Percentiles rank a stretch among this genome's conserved stretches.
Evolutionary conservation across 352 stramenopile genomes (phyloP).

Genomic region (Phytopythium helicoides): DNA sequence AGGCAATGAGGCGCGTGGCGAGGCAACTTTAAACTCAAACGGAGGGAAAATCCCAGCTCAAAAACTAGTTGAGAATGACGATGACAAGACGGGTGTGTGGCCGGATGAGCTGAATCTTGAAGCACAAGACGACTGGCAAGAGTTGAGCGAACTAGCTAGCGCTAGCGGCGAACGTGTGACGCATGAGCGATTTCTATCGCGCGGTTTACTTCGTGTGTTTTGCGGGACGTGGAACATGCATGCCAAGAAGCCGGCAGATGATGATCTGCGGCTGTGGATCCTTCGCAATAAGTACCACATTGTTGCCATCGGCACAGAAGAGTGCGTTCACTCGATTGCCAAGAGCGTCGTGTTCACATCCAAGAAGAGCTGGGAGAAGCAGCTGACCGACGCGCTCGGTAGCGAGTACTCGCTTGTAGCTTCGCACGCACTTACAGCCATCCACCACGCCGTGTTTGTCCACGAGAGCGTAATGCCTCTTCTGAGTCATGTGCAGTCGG

Average conservation of each 20-base stretch:
- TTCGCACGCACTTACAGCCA: constrained; percentile 90
- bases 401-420: constrained; percentile 88
- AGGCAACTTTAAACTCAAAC: too few species aligned
- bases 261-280: constrained; percentile 66
- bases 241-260: constrained; percentile 58
- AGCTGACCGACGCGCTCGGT: constrained; percentile 57
- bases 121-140: constrained; percentile 42
- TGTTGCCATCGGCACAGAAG: constrained; percentile 88
- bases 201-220: constrained; percentile 61
- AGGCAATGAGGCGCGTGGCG: too few species aligned
- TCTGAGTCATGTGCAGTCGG: constrained; percentile 85
- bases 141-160: constrained; percentile 31
- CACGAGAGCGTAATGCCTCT: constrained; percentile 81
- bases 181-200: constrained; percentile 32
- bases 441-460: constrained; percentile 94
- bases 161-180: constrained; percentile 27
- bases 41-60: too few species aligned
- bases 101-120: constrained; percentile 57
- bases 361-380: constrained; percentile 81
- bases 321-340: constrained; percentile 92
- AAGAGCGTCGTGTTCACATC: constrained; percentile 93
- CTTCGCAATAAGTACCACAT: constrained; percentile 84
- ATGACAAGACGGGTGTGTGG: constrained; percentile 33
- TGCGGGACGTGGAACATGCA: constrained; percentile 87
- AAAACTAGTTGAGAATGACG: constrained; percentile 22